Percentiles rank a stretch among this genome's conserved stretches.
phyloP scores from a whole-genome alignment of 345 rosid genomes.

The Rhodomyrtus tomentosa region DNA sequence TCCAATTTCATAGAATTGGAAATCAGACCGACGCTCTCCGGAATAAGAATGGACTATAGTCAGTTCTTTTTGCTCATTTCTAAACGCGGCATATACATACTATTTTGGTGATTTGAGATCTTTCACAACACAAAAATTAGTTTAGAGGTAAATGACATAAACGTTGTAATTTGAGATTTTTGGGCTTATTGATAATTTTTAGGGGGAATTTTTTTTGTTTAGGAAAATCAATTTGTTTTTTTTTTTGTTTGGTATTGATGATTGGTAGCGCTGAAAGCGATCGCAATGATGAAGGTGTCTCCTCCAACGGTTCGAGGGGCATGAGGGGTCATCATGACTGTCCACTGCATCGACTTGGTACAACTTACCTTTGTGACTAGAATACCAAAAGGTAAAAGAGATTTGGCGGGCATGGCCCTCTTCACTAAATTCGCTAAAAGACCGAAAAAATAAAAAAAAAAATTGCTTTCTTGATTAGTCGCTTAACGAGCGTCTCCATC shows the following conservation, averaged over 20 bases:
- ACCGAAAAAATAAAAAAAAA: too few relatives aligned
- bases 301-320: background rate
- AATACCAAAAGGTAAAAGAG: background rate
- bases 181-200: too few relatives aligned
- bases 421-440: too few relatives aligned
- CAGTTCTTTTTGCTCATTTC: too few relatives aligned
- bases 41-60: too few relatives aligned
- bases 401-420: background rate
- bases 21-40: too few relatives aligned
- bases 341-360: background rate
- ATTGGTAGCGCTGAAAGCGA: background rate
- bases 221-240: background rate
- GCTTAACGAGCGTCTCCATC: background rate
- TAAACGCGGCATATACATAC: background rate
- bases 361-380: too few relatives aligned
- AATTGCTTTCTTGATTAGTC: background rate
- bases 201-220: background rate
- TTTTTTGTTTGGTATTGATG: background rate
- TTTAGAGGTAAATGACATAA: accelerated
- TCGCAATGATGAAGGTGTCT: background rate
- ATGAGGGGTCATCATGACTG: background rate
- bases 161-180: accelerated
- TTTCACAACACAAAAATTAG: background rate
- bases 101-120: background rate
- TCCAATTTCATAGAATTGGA: too few relatives aligned